Evolutionary conservation across 257 asterid species (phyloP).

Genomic region (Solanum chiquidenum): DNA sequence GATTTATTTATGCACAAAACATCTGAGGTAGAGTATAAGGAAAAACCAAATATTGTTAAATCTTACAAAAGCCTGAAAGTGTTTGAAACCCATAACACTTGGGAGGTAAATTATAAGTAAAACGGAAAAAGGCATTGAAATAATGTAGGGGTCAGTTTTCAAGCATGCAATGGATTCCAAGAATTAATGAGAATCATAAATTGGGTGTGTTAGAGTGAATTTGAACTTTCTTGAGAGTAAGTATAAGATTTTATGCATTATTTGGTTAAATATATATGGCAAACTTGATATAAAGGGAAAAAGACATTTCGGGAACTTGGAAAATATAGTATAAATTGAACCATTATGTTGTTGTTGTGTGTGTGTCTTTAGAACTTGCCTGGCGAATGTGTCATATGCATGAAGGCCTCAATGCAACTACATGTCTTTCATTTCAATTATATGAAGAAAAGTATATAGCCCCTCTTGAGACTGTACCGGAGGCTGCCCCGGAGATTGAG

Average conservation of each 20-base stretch:
- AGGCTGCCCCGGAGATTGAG: no score
- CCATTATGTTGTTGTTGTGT: no score
- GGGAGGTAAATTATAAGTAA: background rate
- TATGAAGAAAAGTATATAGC: no score
- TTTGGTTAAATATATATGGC: background rate
- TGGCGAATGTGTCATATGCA: no score
- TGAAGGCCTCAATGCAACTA: no score
- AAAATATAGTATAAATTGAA: no score
- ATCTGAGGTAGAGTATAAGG: background rate
- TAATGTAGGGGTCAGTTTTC: background rate
- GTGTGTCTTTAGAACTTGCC: no score
- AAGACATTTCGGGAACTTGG: background rate
- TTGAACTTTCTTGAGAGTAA: background rate
- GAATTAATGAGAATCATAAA: no score
- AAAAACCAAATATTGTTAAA: no score
- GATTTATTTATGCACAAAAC: background rate
- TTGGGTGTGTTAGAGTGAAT: background rate
- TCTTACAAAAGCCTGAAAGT: background rate
- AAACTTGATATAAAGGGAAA: background rate
- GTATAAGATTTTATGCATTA: background rate
- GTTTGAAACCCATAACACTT: background rate
- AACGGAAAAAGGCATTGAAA: background rate
- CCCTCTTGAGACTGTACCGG: no score
- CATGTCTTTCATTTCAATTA: no score
- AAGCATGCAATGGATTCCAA: background rate